Evolutionary conservation across 2,329 filamentous ascomycete species (phyloP), one percentile per base, ranked within the genome.

Genomic region (Penicillium sp.): DNA sequence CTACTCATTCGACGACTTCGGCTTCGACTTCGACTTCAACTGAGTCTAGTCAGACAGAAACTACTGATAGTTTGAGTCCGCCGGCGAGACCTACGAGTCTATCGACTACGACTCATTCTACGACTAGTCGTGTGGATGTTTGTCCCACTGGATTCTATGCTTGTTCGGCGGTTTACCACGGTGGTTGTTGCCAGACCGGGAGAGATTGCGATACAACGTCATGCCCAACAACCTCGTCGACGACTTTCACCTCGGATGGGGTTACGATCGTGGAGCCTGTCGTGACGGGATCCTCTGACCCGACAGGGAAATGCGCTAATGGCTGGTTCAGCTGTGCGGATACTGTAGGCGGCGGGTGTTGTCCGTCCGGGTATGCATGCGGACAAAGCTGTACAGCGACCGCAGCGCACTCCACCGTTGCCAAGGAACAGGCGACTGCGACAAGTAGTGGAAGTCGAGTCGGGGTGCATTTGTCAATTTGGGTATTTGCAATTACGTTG

Each of bases 71-170:
- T 29, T 58, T 71, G 34, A 60, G 56, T 10, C 66, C 73, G 1
- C 72, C 74, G 4, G 68, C 69, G 3, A 71, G 73, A n/a, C 69
- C 71, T 21, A 76, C 73, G 0, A 69, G 62, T 44, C 66, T 52
- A 16, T 63, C 69, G 12, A 72, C 71, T 1, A 61, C 67, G 6
- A 68, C 70, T 12, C 67, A 76, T 47, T 54, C 54, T 16, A 60
- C 57, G 12, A 63, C 65, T 39, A 57, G 63, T 44, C 66, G 60
- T 4, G 61, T 65, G 15, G 71, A 70, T 8, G 65, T 81, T 62
- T 97, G 93, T 63, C 93, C 93, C 0, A 92, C 87, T 0, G 92
- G 92, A 2, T 97, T 92, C 77, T 97, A 97, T 71, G 87, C 90
- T 46, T 97, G 93, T 72, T 83, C 86, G 2, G 93, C 93, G 2